Conservation (phyloP, 441 rosid species). For the Daphne laureola region DNA sequence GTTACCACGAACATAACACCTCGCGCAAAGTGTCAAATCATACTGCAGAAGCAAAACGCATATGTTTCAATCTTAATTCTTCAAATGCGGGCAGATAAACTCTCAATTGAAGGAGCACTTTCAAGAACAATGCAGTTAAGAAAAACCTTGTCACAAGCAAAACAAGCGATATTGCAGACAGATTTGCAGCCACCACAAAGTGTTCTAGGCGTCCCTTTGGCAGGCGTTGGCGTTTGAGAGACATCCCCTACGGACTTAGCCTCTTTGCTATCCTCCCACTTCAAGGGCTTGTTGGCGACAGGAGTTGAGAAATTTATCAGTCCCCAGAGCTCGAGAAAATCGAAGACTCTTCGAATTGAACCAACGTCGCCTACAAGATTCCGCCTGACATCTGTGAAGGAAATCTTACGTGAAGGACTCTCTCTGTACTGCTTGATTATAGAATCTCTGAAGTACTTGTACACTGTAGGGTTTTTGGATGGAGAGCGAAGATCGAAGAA, state of each 20-base stretch:
- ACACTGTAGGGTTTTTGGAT: constrained; percentile 51
- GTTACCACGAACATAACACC: constrained; percentile 92
- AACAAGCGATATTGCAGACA: constrained; percentile 79
- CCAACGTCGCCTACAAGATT: constrained; percentile 77
- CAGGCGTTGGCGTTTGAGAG: constrained; percentile 20
- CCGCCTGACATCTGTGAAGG: constrained; percentile 77
- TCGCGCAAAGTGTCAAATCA: constrained; percentile 87
- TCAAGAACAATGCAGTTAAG: too few relatives aligned
- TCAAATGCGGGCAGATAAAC: too few relatives aligned
- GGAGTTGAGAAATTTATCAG: constrained; percentile 59
- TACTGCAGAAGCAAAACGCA: constrained; percentile 31
- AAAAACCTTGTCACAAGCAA: constrained; percentile 73
- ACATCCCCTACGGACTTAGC: constrained; percentile 27
- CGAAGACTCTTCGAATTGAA: constrained; percentile 82
- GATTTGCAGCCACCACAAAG: constrained; percentile 77
- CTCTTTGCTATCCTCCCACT: constrained; percentile 76
- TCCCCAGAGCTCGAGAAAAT: constrained; percentile 86
- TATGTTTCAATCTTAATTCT: too few relatives aligned
- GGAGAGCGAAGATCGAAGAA: constrained; percentile 58
- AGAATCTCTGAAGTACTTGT: constrained; percentile 67
- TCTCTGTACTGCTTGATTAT: constrained; percentile 55
- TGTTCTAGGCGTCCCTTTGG: constrained; percentile 42
- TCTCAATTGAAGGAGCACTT: too few relatives aligned
- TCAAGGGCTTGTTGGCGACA: constrained; percentile 48
- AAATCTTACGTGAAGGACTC: constrained; percentile 55